Base-by-base conservation (phyloP, 2,329 filamentous ascomycete genomes). In the Chaetothyriales sp. region DNA sequence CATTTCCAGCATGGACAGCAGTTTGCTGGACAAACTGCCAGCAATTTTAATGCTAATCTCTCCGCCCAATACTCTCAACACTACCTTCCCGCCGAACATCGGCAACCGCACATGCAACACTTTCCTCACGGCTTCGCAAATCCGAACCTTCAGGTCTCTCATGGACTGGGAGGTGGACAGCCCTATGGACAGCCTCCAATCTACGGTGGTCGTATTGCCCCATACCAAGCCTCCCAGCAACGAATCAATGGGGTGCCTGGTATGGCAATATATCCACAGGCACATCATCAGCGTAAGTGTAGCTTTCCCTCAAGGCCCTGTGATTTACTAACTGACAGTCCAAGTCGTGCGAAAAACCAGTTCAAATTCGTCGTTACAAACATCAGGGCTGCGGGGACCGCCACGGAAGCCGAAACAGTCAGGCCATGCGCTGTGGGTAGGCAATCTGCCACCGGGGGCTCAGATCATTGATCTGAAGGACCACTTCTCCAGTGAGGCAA, bases 401-500 rank as follows among this genome's bases (percentile, higher is more conserved):
- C 79, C 80, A 37, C 72, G 81, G 58, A 84, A 83, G 61, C 81
- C 81, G 5, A 80, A 77, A 61, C 77, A 82, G 63, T 81, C 76
- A 73, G 90, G 89, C 1, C 86, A 95, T 65, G 90, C 90, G 0
- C 81, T 97, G 18, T 97, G 92, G 90, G 87, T 97, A 25, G 92
- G 92, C 43, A 97, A 97, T 64, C 73, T 97, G 0, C 89, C 90
- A 3, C 85, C 87, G 0, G 85, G 87, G 47, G 85, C 89, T 0
- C 83, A 83, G 43, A 75, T 97, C 10, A 82, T 88, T 68, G 85
- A 79, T 53, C 72, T 97, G n/a, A 94, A 95, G 49, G 81, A 92
- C 54, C 86, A 95, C 65, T 92, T 95, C 53, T 94, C 86, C 55
- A 81, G 80, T 56, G 84, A 89, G 58, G 83, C 87, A 0, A 77